These are phyloP conservation scores for Triticum timopheevii DNA, from an alignment of 176 grass and related monocot genomes.

Conservation along the genomic window DNA sequence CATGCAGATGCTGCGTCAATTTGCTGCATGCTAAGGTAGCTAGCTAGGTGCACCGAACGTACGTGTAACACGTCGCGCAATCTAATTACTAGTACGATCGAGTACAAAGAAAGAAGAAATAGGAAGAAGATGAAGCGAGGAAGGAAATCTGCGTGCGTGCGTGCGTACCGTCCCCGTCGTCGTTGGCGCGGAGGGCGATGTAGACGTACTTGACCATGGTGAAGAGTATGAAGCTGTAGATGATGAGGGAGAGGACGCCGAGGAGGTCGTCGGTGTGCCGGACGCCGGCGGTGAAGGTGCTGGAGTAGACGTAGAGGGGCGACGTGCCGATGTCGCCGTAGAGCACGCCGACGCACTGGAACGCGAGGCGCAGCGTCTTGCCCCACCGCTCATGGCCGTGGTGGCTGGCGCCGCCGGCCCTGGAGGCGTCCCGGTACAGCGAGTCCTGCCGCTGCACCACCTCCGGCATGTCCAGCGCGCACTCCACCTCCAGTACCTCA, in stretches of 20 bases:
- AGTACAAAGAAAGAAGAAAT: no score
- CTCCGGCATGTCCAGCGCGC: background rate
- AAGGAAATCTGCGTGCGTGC: background rate
- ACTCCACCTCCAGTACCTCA: slow-evolving; percentile 19
- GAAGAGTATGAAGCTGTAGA: slow-evolving; percentile 68
- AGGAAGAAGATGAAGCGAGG: background rate
- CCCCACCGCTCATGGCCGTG: slow-evolving; percentile 37
- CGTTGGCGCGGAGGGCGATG: slow-evolving; percentile 64
- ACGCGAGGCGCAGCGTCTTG: slow-evolving; percentile 42
- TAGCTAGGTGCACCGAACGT: background rate
- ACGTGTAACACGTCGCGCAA: background rate
- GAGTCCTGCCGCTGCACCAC: slow-evolving; percentile 52
- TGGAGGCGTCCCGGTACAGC: slow-evolving; percentile 42
- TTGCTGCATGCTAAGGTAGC: background rate
- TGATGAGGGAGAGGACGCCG: slow-evolving; percentile 67
- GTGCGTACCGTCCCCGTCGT: slow-evolving; percentile 56
- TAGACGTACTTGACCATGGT: slow-evolving; percentile 68
- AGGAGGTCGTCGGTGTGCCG: slow-evolving; percentile 53
- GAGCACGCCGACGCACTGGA: slow-evolving; percentile 68
- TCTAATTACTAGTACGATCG: background rate
- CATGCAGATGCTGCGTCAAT: background rate
- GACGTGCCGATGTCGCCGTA: slow-evolving; percentile 79
- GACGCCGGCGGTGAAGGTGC: slow-evolving; percentile 61
- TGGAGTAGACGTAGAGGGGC: slow-evolving; percentile 70
- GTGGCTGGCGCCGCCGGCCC: slow-evolving; percentile 2